These are phyloP conservation scores for Typha latifolia DNA, from an alignment of 176 grass and related monocot genomes.

Conservation along the genomic window DNA sequence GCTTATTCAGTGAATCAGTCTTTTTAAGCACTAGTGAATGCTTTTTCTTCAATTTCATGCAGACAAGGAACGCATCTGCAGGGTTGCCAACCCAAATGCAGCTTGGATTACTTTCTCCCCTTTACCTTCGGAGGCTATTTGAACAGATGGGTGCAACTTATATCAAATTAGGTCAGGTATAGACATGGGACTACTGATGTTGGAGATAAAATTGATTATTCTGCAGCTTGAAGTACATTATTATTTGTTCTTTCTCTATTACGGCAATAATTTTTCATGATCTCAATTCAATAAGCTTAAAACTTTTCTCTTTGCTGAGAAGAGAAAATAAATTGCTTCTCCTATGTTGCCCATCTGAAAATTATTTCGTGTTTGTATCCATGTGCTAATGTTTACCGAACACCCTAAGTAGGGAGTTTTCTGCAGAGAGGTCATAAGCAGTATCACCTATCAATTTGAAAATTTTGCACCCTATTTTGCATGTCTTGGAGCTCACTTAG, in stretches of 20 bases:
- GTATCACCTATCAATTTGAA: too few species aligned
- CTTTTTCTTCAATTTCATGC: slow-evolving; percentile 20
- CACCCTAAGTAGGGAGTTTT: too few species aligned
- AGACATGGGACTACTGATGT: not conserved
- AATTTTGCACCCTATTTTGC: too few species aligned
- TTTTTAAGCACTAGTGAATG: slow-evolving; percentile 12
- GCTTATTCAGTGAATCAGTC: too few species aligned
- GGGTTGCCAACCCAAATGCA: slow-evolving; percentile 55
- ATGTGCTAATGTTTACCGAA: not conserved
- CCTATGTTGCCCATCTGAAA: not conserved
- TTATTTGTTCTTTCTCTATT: not conserved
- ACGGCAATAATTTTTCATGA: not conserved
- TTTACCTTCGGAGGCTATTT: slow-evolving; percentile 77
- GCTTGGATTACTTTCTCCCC: slow-evolving; percentile 75
- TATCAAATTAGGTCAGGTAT: slow-evolving; percentile 96
- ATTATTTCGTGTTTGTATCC: not conserved
- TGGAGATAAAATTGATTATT: not conserved
- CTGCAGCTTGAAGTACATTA: not conserved
- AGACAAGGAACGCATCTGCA: slow-evolving; percentile 51
- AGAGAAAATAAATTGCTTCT: not conserved
- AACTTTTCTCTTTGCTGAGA: not conserved
- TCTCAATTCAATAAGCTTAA: not conserved
- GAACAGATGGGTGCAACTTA: slow-evolving; percentile 98
- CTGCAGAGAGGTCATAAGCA: too few species aligned
- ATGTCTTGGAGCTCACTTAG: not conserved